A percentile compares a stretch with the other conserved stretches of the same genome.
Conservation (phyloP, 306 rosid genomes). For the Corylus heterophylla region DNA sequence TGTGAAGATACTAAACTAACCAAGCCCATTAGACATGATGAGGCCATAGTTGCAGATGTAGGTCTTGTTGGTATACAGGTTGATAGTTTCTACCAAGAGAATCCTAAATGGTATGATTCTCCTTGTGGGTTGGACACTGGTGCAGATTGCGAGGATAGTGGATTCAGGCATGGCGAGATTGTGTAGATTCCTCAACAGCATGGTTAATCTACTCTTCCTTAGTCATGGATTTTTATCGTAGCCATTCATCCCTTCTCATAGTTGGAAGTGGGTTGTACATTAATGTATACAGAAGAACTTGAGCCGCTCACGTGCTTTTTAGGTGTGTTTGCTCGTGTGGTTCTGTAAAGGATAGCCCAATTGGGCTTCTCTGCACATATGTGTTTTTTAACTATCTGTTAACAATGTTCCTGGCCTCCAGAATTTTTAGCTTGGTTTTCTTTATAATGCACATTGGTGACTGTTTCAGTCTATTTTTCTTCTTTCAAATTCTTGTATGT, state of each 20-base stretch:
- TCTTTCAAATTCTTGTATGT: slow-evolving; percentile 32
- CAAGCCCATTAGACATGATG: slow-evolving; percentile 87
- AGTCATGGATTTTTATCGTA: slow-evolving; percentile 40
- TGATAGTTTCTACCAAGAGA: slow-evolving; percentile 93
- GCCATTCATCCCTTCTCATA: slow-evolving; percentile 54
- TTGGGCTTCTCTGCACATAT: slow-evolving; percentile 52
- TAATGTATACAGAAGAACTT: slow-evolving; percentile 76
- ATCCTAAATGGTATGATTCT: slow-evolving; percentile 95
- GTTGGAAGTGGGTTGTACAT: slow-evolving; percentile 84
- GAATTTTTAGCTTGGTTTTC: slow-evolving; percentile 39
- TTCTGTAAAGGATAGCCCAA: slow-evolving; percentile 62
- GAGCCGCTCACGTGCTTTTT: slow-evolving; percentile 53
- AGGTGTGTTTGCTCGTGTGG: slow-evolving; percentile 64
- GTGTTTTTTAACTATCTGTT: slow-evolving; percentile 43
- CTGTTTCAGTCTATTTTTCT: slow-evolving; percentile 25
- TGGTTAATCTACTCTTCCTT: slow-evolving; percentile 52
- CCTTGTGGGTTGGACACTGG: slow-evolving; percentile 91
- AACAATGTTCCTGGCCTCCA: slow-evolving; percentile 44
- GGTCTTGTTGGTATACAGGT: slow-evolving; percentile 95
- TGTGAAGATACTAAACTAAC: slow-evolving; percentile 89
- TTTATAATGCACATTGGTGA: slow-evolving; percentile 40
- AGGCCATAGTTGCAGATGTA: slow-evolving; percentile 74
- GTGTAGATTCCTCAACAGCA: slow-evolving; percentile 58
- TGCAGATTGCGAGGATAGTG: slow-evolving; percentile 86
- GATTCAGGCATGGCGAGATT: slow-evolving; percentile 86